Base-by-base conservation (phyloP, 208 protist species). In the Crithidia brevicula region DNA sequence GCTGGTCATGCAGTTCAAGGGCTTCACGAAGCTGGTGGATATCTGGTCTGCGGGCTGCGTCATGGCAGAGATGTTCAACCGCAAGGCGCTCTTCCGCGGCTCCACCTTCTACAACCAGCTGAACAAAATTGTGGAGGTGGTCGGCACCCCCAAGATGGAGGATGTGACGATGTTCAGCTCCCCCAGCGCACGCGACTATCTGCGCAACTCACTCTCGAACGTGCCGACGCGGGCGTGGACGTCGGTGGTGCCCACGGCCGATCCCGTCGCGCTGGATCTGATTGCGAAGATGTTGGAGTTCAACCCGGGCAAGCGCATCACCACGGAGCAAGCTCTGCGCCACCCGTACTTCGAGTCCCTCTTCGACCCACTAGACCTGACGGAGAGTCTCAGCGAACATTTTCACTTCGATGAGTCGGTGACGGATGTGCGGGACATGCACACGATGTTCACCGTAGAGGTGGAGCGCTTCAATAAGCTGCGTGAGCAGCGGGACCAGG, bases 1-100 rank as follows among this genome's bases (percentile, higher is more conserved):
- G 74, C 95, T 99, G 54, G 94, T 99, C 13, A 94, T 99, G 58
- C 96, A 98, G 64, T 98, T 89, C 64, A 98, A 93, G 60, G 82
- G 92, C 49, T 99, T 98, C 74, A 93, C 88, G 11, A 94, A 96
- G 72, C 67, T 92, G 28, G 88, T 96, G 16, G 92, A 97, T 46
- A 79, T 97, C 28, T 97, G 92, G 92, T 97, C 92, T 16, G 89
- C 90, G 1, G 92, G 92, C 34, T 97, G 92, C 66, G 88, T 97
- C 23, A 94, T 97, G 88, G 89, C 81, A 38, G 89, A 97, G 74
- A 81, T 97, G 43, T 97, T 93, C 74, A 96, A 95, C 74, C 85
- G 92, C 59, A 94, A 93, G 65, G 82, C 90, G 20, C 86, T 97
- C 46, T 97, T 97, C 72, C 89, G 88, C 36, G 92, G 92, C 57